phyloP scores from a whole-genome alignment of 2,329 filamentous ascomycete genomes.

The Apiospora sp. region DNA sequence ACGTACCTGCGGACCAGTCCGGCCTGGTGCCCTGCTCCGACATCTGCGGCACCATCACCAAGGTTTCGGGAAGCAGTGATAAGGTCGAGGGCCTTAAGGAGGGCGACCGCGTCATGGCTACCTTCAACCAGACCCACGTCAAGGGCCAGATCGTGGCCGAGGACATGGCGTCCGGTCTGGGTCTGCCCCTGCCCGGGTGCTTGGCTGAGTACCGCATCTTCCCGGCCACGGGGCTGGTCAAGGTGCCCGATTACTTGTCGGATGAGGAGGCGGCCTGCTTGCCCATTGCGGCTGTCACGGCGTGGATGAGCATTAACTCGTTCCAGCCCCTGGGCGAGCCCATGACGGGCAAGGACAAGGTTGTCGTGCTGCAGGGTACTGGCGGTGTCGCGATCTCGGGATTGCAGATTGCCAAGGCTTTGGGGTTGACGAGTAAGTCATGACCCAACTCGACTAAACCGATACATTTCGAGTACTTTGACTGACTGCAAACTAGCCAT shows the following conservation, averaged over 20 bases:
- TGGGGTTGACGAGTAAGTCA: slow-evolving; percentile 54
- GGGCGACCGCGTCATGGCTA: slow-evolving; percentile 73
- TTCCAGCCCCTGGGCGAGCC: slow-evolving; percentile 62
- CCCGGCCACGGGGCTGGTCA: slow-evolving; percentile 61
- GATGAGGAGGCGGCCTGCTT: slow-evolving; percentile 68
- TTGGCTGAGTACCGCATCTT: slow-evolving; percentile 68
- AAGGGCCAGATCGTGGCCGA: slow-evolving; percentile 65
- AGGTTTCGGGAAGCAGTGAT: slow-evolving; percentile 36
- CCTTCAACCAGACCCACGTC: slow-evolving; percentile 66
- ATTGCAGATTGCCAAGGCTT: slow-evolving; percentile 61
- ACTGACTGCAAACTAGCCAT: slow-evolving; percentile 27
- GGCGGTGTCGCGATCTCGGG: slow-evolving; percentile 61
- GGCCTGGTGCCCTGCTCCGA: slow-evolving; percentile 71
- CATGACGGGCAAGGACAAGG: slow-evolving; percentile 51
- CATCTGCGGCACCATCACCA: slow-evolving; percentile 70
- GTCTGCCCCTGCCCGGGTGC: slow-evolving; percentile 65
- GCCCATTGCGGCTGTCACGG: slow-evolving; percentile 68
- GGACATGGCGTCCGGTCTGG: slow-evolving; percentile 65
- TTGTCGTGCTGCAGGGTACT: slow-evolving; percentile 62
- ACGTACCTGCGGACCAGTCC: slow-evolving; percentile 49
- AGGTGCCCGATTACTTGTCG: slow-evolving; percentile 62
- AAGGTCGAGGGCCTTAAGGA: slow-evolving; percentile 52
- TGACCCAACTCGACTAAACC: no score
- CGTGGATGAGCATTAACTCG: slow-evolving; percentile 71
- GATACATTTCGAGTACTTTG: no score